Conservation (phyloP, 2,329 filamentous ascomycete genomes). For the Trichophyton schoenleinii region DNA sequence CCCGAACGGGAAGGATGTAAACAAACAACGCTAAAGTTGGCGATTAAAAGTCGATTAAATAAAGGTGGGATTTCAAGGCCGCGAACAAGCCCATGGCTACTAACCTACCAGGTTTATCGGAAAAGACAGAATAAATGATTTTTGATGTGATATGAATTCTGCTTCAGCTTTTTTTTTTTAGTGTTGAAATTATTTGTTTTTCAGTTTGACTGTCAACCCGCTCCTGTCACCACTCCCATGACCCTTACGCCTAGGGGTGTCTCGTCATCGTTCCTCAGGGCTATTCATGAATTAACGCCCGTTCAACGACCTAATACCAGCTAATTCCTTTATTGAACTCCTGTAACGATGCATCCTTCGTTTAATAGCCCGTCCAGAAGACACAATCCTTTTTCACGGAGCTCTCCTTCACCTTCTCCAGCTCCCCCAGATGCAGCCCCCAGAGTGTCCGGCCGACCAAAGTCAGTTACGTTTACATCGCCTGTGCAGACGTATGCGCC, state of each 20-base stretch:
- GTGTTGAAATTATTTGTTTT: background rate
- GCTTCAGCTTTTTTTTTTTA: background rate
- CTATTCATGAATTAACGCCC: background rate
- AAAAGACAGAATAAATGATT: background rate
- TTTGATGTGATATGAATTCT: background rate
- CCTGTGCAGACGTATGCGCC: conserved; percentile 34
- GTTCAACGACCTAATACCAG: background rate
- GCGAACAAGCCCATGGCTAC: background rate
- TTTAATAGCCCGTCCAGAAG: conserved; percentile 58
- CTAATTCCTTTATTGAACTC: background rate
- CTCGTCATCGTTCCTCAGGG: background rate
- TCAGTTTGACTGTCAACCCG: background rate
- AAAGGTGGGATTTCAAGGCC: background rate
- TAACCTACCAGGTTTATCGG: background rate
- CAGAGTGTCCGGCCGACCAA: conserved; percentile 46
- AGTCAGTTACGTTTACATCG: conserved; percentile 61
- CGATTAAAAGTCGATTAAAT: conserved; percentile 6
- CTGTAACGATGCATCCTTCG: conserved; percentile 39
- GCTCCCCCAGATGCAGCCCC: conserved; percentile 30
- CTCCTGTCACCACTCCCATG: background rate
- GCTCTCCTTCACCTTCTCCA: conserved; percentile 52
- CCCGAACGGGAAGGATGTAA: conserved; percentile 11
- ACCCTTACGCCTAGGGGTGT: background rate
- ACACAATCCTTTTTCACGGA: conserved; percentile 66
- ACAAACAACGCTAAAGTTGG: conserved; percentile 11